Evolutionary conservation across 1,284 basidiomycete genomes (phyloP).

Genomic region (Fomitiporia mediterranea): DNA sequence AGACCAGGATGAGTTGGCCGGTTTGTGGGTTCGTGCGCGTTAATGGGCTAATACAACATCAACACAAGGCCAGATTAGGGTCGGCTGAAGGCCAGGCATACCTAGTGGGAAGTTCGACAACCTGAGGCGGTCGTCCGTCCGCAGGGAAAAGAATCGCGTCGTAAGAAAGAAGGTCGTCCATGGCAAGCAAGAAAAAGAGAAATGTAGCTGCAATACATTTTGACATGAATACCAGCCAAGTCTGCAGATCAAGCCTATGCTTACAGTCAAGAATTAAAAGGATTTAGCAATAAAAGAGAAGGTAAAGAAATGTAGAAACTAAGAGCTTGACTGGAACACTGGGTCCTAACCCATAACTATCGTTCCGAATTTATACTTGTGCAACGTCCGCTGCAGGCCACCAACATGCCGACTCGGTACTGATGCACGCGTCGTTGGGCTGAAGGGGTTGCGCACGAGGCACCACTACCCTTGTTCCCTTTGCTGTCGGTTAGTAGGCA

Average conservation of each 20-base stretch:
- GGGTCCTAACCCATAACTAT: background rate
- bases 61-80: background rate
- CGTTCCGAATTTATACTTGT: slow-evolving; percentile 5
- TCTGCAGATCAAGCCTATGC: slow-evolving; percentile 11
- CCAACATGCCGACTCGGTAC: background rate
- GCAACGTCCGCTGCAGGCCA: background rate
- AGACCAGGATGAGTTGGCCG: slow-evolving; percentile 32
- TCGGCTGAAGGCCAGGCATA: background rate
- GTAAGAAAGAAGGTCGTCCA: slow-evolving; percentile 57
- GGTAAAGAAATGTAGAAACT: slow-evolving; percentile 11
- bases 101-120: slow-evolving; percentile 61
- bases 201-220: background rate
- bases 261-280: slow-evolving; percentile 14
- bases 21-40: slow-evolving; percentile 42
- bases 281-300: slow-evolving; percentile 18
- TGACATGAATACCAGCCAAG: slow-evolving; percentile 8
- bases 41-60: slow-evolving; percentile 45
- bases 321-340: slow-evolving; percentile 10
- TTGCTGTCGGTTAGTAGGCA: slow-evolving; percentile 4
- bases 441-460: slow-evolving; percentile 12
- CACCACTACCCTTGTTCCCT: background rate
- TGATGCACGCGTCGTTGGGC: slow-evolving; percentile 6
- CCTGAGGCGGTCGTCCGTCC: slow-evolving; percentile 52
- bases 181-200: slow-evolving; percentile 25
- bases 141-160: slow-evolving; percentile 60